Conservation (phyloP, 257 asterid genomes). For the Solanum medicagineum region DNA sequence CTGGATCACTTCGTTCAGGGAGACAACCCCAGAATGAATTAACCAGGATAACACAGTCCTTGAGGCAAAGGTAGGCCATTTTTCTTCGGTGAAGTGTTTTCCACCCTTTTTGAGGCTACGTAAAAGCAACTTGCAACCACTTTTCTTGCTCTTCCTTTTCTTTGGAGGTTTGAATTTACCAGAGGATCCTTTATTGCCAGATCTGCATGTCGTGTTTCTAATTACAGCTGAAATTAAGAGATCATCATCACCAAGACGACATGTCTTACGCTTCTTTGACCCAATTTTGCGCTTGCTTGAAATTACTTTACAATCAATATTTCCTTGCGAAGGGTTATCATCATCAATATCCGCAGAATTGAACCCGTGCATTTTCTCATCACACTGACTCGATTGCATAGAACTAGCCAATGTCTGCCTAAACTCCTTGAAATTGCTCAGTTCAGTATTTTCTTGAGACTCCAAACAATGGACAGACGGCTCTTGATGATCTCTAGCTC, state of each 20-base stretch:
- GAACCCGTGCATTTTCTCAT: not conserved
- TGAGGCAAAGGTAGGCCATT: conserved; percentile 54
- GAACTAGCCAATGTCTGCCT: not conserved
- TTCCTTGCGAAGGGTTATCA: not conserved
- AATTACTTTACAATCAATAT: not conserved
- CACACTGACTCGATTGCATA: not conserved
- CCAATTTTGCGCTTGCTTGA: conserved; percentile 1
- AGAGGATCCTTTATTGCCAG: conserved; percentile 29
- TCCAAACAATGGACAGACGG: not conserved
- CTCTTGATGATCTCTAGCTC: not conserved
- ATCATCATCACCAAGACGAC: conserved; percentile 52
- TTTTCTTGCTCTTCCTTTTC: conserved; percentile 57
- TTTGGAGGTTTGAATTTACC: conserved; percentile 41
- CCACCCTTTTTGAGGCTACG: conserved; percentile 61
- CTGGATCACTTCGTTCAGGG: conserved; percentile 56
- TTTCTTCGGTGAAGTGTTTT: conserved; percentile 53
- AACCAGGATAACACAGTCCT: conserved; percentile 90
- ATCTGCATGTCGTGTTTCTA: conserved; percentile 36
- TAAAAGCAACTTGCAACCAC: conserved; percentile 77
- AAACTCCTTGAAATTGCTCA: not conserved
- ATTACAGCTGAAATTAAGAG: conserved; percentile 73
- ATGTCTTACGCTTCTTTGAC: conserved; percentile 35
- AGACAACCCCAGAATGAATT: conserved; percentile 63
- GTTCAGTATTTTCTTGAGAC: not conserved
- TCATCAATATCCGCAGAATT: not conserved